Conservation (phyloP, 2,329 filamentous ascomycete genomes). For the Paecilomyces niveus region DNA sequence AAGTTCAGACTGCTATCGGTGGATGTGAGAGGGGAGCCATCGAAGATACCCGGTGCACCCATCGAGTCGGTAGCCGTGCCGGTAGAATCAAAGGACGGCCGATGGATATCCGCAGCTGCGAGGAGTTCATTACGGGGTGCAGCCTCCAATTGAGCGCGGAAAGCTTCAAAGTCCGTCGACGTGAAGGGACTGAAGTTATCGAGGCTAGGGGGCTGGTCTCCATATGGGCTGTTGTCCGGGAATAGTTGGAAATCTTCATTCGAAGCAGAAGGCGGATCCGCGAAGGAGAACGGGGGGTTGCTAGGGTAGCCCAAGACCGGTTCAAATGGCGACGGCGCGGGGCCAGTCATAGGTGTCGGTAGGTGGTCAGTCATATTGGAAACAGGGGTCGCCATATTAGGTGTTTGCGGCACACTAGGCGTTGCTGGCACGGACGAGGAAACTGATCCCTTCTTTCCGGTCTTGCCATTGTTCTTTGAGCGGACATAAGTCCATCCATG, state of each 20-base stretch:
- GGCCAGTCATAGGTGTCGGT: slow-evolving; percentile 40
- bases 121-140: slow-evolving; percentile 20
- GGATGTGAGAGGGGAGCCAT: slow-evolving; percentile 15
- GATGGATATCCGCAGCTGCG: slow-evolving; percentile 16
- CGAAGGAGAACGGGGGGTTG: slow-evolving; percentile 18
- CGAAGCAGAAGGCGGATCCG: slow-evolving; percentile 15
- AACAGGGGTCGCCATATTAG: slow-evolving; percentile 56
- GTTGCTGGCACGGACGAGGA: slow-evolving; percentile 51
- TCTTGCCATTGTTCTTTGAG: slow-evolving; percentile 84
- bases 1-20: slow-evolving; percentile 14
- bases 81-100: slow-evolving; percentile 17
- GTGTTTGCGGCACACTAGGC: slow-evolving; percentile 47
- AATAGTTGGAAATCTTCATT: slow-evolving; percentile 20
- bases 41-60: slow-evolving; percentile 11
- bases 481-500: slow-evolving; percentile 87
- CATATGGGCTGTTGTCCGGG: slow-evolving; percentile 13
- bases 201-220: slow-evolving; percentile 7
- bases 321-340: slow-evolving; percentile 19
- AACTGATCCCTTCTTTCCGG: slow-evolving; percentile 28
- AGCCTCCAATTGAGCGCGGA: slow-evolving; percentile 20
- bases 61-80: slow-evolving; percentile 15
- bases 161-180: slow-evolving; percentile 18
- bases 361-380: slow-evolving; percentile 45
- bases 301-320: slow-evolving; percentile 9
- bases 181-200: slow-evolving; percentile 14